Evolutionary conservation across 345 rosid genomes (phyloP).

Genomic region (Raphanus sativus): DNA sequence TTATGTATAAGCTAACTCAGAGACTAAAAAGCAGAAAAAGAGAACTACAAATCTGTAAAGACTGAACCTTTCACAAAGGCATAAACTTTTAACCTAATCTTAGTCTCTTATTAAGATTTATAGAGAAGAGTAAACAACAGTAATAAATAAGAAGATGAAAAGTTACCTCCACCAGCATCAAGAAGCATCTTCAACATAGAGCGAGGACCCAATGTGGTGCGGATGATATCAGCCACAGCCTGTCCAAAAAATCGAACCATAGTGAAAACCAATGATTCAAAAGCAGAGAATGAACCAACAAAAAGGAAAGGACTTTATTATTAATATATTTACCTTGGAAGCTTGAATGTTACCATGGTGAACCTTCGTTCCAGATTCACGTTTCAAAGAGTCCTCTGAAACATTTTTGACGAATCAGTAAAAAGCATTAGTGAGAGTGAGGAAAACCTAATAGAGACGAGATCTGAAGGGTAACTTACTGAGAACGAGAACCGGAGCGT

Average conservation of each 20-base stretch:
- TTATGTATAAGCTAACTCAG: constrained; percentile 10
- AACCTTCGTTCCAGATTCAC: constrained; percentile 86
- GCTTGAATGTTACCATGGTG: constrained; percentile 94
- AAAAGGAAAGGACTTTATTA: background rate
- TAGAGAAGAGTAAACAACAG: background rate
- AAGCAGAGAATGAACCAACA: background rate
- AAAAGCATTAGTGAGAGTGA: background rate
- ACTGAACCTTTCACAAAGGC: background rate
- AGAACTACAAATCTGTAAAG: background rate
- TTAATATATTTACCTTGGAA: constrained; percentile 52
- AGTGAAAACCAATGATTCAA: constrained; percentile 19
- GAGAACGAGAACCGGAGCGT: constrained; percentile 81
- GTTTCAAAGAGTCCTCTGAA: constrained; percentile 91
- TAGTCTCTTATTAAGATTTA: constrained; percentile 8
- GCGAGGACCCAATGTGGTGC: constrained; percentile 94
- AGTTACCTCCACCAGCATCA: constrained; percentile 78
- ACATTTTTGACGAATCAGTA: constrained; percentile 1
- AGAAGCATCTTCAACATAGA: constrained; percentile 98
- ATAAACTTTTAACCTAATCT: background rate
- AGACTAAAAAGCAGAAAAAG: background rate
- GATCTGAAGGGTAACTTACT: constrained; percentile 46
- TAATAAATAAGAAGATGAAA: background rate
- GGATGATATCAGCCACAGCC: constrained; percentile 91
- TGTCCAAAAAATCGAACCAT: constrained; percentile 21
- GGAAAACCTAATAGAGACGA: background rate